Evolutionary conservation across 2,329 filamentous ascomycete species (phyloP).

Genomic region (Clarireedia paspali): DNA sequence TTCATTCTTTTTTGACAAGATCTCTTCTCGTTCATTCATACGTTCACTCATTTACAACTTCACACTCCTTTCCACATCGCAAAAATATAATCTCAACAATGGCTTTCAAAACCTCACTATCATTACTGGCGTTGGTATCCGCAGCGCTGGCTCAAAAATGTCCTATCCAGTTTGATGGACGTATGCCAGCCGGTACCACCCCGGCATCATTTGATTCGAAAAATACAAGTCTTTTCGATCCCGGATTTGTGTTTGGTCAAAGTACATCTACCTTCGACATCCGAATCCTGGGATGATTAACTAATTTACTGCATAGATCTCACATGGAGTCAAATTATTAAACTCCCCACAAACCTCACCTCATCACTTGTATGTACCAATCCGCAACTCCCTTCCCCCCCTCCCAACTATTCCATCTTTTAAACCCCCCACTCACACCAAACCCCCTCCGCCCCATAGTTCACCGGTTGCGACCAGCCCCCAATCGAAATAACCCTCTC

Average conservation of each 20-base stretch:
- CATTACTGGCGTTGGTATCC: constrained; percentile 14
- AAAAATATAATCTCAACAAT: too few relatives aligned
- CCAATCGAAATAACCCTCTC: constrained; percentile 19
- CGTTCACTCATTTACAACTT: background rate
- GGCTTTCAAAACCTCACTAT: background rate
- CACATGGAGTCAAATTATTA: constrained; percentile 42
- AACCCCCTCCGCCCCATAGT: background rate
- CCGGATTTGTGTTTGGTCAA: constrained; percentile 44
- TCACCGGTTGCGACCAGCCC: background rate
- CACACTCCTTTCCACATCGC: constrained; percentile 9
- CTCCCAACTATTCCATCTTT: constrained; percentile 7
- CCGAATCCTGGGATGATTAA: background rate
- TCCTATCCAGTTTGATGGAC: constrained; percentile 39
- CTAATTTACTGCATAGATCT: constrained; percentile 30
- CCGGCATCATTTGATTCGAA: constrained; percentile 35
- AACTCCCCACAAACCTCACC: constrained; percentile 35
- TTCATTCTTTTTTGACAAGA: background rate
- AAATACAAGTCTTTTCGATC: constrained; percentile 39
- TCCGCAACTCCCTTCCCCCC: background rate
- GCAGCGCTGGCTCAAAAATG: constrained; percentile 28
- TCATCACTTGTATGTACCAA: constrained; percentile 32
- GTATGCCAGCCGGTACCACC: constrained; percentile 34
- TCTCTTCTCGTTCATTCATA: background rate
- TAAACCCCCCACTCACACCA: background rate
- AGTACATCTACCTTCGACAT: constrained; percentile 20